Evolutionary conservation across 2,329 filamentous ascomycete genomes (phyloP), one percentile per base, ranked within the genome.

Genomic region (Coniochaeta hoffmannii): DNA sequence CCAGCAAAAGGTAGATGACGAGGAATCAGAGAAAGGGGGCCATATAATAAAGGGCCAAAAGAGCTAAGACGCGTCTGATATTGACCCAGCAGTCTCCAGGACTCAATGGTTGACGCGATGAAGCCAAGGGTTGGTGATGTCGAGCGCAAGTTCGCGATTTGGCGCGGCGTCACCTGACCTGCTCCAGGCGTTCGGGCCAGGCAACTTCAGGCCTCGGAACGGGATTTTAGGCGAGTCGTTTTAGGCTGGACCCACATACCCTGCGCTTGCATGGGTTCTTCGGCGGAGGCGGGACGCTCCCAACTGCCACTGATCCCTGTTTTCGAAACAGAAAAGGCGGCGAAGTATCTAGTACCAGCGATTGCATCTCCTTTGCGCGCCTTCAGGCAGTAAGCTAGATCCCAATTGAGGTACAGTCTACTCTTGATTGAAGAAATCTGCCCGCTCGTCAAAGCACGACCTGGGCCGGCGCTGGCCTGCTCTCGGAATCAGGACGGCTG

Each of bases 201-300:
- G 15, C 34, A n/a, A 15, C n/a, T 35, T 24, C 38, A 50, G 44
- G 12, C 14, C 15, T 34, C 28, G 26, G 32, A 32, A 31, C 28
- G 28, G n/a, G n/a, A n/a, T n/a, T n/a, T n/a, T n/a, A n/a, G n/a
- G n/a, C n/a, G n/a, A n/a, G n/a, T n/a, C n/a, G 49, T 19, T 34
- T 32, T 22, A 26, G 46, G 11, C n/a, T 34, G 31, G 49, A 11
- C 28, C 49, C 26, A 50, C 28, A 11, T n/a, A 34, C 49, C 49
- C 26, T 26, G 19, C 11, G n/a, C 41, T 46, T 24, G 46, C 46
- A 50, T 34, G 49, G 49, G 24, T 34, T 2, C 22, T 32, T 50
- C 28, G 31, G 44, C 44, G 44, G 41, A 50, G 24, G 44, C 44
- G 44, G 49, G 49, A 50, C 49, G 49, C 32, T 50, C 49, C 49